These are phyloP conservation scores for Mucor piriformis DNA, from an alignment of 371 early-diverging fungal species.

Conservation along the genomic window DNA sequence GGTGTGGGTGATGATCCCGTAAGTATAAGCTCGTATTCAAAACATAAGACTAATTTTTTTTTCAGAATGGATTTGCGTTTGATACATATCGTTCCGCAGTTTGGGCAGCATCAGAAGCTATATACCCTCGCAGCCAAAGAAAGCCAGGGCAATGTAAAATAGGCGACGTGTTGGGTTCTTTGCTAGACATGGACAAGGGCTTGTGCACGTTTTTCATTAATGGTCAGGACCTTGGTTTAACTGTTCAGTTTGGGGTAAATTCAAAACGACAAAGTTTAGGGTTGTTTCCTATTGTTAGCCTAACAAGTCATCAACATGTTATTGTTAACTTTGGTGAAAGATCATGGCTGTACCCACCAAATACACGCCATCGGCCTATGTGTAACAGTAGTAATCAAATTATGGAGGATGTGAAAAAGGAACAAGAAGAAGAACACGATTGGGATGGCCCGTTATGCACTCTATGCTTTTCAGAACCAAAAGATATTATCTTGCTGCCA, in stretches of 20 bases:
- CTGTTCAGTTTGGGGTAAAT: conserved; percentile 29
- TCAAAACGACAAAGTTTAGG: conserved; percentile 19
- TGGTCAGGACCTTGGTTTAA: conserved; percentile 39
- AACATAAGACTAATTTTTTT: neutral
- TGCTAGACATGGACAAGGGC: conserved; percentile 44
- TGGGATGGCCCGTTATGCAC: conserved; percentile 42
- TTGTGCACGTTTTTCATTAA: conserved; percentile 46
- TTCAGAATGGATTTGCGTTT: conserved; percentile 60
- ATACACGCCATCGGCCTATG: conserved; percentile 8
- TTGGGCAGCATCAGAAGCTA: conserved; percentile 6
- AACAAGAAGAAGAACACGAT: conserved; percentile 17
- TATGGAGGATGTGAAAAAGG: neutral
- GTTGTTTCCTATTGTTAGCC: conserved; percentile 45
- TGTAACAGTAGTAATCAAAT: conserved; percentile 4
- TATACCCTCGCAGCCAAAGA: neutral
- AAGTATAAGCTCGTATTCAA: conserved; percentile 12
- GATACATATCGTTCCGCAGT: conserved; percentile 31
- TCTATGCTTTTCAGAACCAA: conserved; percentile 48
- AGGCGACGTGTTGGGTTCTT: conserved; percentile 54
- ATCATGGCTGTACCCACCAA: conserved; percentile 46
- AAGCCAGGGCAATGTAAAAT: conserved; percentile 26
- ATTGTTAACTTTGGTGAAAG: conserved; percentile 42
- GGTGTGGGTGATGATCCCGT: conserved; percentile 63
- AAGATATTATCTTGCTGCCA: conserved; percentile 35
- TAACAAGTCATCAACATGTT: conserved; percentile 47